phyloP scores from a whole-genome alignment of 148 eudicot genomes.

The Heliamphora exappendiculata region DNA sequence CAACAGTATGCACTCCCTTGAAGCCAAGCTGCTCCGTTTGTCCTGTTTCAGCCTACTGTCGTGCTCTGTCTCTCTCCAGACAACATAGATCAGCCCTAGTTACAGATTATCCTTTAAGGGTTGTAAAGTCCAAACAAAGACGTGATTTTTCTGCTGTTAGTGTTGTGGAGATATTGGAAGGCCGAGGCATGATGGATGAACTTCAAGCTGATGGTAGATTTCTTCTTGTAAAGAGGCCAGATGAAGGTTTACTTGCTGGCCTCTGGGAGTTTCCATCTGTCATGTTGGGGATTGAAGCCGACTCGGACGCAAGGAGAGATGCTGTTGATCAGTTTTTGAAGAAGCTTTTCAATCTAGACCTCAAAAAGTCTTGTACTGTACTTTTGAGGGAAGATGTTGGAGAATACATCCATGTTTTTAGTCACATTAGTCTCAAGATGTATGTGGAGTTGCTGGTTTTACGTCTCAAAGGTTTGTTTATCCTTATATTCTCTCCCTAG shows the following conservation, averaged over 20 bases:
- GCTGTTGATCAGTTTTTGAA: conserved; percentile 56
- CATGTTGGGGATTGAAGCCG: conserved; percentile 46
- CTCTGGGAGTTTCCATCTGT: conserved; percentile 99
- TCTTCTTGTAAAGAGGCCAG: conserved; percentile 89
- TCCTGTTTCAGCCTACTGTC: conserved; percentile 68
- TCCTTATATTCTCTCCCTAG: not conserved
- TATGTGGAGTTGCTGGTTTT: conserved; percentile 61
- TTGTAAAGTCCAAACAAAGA: conserved; percentile 70
- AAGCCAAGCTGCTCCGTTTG: conserved; percentile 65
- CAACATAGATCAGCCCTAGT: conserved; percentile 35
- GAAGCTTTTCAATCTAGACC: conserved; percentile 48
- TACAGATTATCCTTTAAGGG: conserved; percentile 77
- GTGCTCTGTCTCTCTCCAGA: conserved; percentile 50
- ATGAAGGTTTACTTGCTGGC: conserved; percentile 90
- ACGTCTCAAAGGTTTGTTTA: conserved; percentile 47
- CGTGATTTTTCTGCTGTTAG: conserved; percentile 75
- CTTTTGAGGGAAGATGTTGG: conserved; percentile 75
- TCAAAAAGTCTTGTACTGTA: conserved; percentile 35
- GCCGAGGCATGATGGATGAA: conserved; percentile 14
- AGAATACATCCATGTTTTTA: conserved; percentile 71
- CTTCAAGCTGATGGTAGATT: conserved; percentile 30
- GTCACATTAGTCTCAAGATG: conserved; percentile 95
- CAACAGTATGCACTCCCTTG: conserved; percentile 64
- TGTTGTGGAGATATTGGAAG: conserved; percentile 69
- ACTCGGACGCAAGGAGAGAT: conserved; percentile 41